These are phyloP conservation scores for Pyrrhoderma lamaoense DNA, from an alignment of 1,284 basidiomycete species.

Conservation along the genomic window DNA sequence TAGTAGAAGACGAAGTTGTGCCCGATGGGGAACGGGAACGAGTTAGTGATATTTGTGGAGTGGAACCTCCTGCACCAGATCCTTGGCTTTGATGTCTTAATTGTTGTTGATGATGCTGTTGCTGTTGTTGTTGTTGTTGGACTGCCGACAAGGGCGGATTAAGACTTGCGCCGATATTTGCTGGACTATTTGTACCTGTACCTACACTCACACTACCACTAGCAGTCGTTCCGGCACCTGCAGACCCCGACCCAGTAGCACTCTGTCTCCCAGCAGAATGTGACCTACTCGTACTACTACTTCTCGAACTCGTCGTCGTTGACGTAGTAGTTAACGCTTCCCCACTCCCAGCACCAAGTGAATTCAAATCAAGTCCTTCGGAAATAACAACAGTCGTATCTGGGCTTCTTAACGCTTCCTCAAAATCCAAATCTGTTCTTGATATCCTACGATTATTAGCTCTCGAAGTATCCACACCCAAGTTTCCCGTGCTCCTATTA, in stretches of 20 bases:
- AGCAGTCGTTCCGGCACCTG: conserved; percentile 17
- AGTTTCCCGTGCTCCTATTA: too few relatives aligned
- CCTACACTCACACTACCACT: neutral
- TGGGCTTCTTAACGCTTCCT: conserved; percentile 57
- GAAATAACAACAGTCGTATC: conserved; percentile 54
- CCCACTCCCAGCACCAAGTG: conserved; percentile 40
- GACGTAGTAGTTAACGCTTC: neutral
- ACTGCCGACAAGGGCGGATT: neutral
- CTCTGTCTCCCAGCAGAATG: neutral
- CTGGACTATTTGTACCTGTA: too few relatives aligned
- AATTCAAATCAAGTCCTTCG: conserved; percentile 60
- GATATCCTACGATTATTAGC: conserved; percentile 50
- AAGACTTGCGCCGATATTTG: neutral
- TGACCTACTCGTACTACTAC: neutral
- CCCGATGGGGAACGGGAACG: conserved; percentile 32
- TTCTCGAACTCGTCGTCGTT: neutral
- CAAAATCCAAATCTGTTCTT: conserved; percentile 70
- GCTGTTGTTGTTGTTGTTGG: too few relatives aligned
- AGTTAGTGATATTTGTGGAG: conserved; percentile 15
- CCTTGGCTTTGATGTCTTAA: too few relatives aligned
- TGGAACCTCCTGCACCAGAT: neutral
- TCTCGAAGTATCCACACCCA: too few relatives aligned
- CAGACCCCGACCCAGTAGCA: conserved; percentile 19
- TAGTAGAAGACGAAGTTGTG: conserved; percentile 34
- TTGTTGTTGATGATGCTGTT: too few relatives aligned